phyloP scores from a whole-genome alignment of 1,284 basidiomycete genomes.

The Cronartium quercuum region DNA sequence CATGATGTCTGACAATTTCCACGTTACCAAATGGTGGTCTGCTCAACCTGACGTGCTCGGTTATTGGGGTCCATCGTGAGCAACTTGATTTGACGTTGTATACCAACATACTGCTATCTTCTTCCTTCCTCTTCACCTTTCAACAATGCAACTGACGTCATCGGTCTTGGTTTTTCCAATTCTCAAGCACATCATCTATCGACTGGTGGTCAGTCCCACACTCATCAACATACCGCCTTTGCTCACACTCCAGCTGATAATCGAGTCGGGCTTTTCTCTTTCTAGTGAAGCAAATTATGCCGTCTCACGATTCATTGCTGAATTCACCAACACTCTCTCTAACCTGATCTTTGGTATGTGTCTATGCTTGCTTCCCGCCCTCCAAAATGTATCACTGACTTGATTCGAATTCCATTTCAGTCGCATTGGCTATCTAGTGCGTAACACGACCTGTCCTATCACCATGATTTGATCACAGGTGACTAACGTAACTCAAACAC shows the following conservation, averaged over 20 bases:
- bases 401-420: background rate
- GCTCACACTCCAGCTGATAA: no score
- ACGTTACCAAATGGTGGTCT: constrained; percentile 36
- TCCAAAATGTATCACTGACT: constrained; percentile 42
- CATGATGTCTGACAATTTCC: background rate
- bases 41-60: constrained; percentile 22
- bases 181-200: constrained; percentile 20
- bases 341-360: constrained; percentile 52
- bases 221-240: background rate
- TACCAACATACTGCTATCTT: background rate
- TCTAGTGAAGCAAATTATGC: constrained; percentile 38
- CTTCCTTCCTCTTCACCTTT: background rate
- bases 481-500: background rate
- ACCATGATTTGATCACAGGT: background rate
- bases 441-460: background rate
- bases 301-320: constrained; percentile 50
- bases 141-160: background rate
- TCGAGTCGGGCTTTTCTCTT: background rate
- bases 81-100: background rate
- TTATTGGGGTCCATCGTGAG: constrained; percentile 36
- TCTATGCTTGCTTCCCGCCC: constrained; percentile 50
- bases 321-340: constrained; percentile 51
- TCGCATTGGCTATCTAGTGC: background rate
- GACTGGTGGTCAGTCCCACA: constrained; percentile 35
- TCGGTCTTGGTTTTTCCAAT: background rate